Evolutionary conservation across 306 rosid genomes (phyloP).

Genomic region (Lupinus albus): DNA sequence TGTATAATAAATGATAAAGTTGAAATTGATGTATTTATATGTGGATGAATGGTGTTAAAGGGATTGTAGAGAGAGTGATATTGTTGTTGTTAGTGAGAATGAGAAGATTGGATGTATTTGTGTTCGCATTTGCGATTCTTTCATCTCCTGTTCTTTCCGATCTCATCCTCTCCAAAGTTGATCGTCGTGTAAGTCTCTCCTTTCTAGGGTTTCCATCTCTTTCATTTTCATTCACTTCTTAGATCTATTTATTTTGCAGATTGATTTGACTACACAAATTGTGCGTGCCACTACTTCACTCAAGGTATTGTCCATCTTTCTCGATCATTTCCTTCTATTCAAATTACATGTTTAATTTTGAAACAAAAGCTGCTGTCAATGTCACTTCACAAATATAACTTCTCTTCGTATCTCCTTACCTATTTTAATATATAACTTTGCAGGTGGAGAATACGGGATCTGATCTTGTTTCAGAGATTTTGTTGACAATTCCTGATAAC

Average conservation of each 20-base stretch:
- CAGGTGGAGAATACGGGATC: slow-evolving; percentile 86
- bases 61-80: too few species aligned
- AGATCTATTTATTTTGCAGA: slow-evolving; percentile 51
- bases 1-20: too few species aligned
- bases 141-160: slow-evolving; percentile 71
- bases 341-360: slow-evolving; percentile 2
- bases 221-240: neutral
- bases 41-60: too few species aligned
- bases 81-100: too few species aligned
- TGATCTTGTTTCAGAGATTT: slow-evolving; percentile 57
- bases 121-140: slow-evolving; percentile 49
- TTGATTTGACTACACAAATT: slow-evolving; percentile 87
- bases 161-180: slow-evolving; percentile 83
- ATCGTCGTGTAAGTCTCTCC: slow-evolving; percentile 78
- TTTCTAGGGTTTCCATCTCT: slow-evolving; percentile 36
- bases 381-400: slow-evolving; percentile 7
- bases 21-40: too few species aligned
- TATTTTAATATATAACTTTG: neutral
- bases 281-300: slow-evolving; percentile 73
- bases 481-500: slow-evolving; percentile 70
- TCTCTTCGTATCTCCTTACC: neutral
- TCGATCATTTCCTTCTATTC: neutral
- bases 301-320: too few species aligned
- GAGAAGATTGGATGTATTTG: slow-evolving; percentile 46
- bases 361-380: slow-evolving; percentile 8